A percentile compares a stretch with the other conserved stretches of the same genome.
phyloP scores from a whole-genome alignment of 163 green algal genomes.

The Scenedesmus sp. region DNA sequence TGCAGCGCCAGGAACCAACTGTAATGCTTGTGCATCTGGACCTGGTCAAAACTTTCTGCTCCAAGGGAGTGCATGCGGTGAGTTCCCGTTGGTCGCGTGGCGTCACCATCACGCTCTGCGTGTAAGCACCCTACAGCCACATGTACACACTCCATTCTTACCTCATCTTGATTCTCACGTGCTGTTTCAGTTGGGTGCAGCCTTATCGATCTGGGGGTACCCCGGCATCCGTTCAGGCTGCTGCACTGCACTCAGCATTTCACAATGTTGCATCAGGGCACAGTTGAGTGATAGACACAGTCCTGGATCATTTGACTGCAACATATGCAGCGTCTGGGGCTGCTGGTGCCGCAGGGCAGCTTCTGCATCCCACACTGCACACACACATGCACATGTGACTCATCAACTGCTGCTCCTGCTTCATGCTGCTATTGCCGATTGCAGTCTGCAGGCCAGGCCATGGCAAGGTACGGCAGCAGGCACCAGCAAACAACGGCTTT shows the following conservation, averaged over 20 bases:
- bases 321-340: neutral
- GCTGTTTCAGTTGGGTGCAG: too few species aligned
- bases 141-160: neutral
- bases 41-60: neutral
- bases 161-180: too few species aligned
- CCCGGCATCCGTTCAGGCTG: neutral
- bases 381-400: neutral
- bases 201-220: too few species aligned
- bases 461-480: conserved; percentile 12
- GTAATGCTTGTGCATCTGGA: neutral
- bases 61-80: neutral
- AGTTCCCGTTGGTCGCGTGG: neutral
- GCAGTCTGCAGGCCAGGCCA: conserved; percentile 35
- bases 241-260: neutral
- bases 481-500: conserved; percentile 13
- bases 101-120: neutral
- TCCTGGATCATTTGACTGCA: neutral
- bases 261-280: neutral
- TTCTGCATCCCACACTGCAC: neutral
- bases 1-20: neutral
- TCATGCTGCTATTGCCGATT: neutral
- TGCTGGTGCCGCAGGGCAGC: neutral
- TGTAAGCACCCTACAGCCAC: neutral
- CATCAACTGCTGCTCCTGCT: neutral
- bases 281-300: neutral